phyloP scores from a whole-genome alignment of 176 grass and related monocot species.

The Musa acuminata region DNA sequence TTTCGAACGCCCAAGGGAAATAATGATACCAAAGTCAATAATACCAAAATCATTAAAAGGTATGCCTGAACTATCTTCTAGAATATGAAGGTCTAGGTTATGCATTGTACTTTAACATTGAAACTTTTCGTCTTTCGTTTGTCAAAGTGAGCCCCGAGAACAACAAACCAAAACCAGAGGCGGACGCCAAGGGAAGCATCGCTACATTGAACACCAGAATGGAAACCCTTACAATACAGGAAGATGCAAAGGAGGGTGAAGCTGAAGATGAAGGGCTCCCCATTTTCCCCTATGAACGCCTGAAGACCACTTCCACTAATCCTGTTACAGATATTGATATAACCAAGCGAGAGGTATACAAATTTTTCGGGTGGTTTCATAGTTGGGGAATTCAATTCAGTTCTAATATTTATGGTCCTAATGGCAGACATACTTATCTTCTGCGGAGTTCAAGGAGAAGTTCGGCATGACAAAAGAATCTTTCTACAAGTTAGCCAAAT shows the following conservation, averaged over 20 bases:
- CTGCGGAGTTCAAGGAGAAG: conserved; percentile 61
- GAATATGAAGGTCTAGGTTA: not conserved
- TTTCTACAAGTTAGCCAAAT: conserved; percentile 85
- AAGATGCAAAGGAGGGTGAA: conserved; percentile 75
- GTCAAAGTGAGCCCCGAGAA: conserved; percentile 60
- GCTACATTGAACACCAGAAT: conserved; percentile 34
- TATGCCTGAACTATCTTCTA: conserved; percentile 26
- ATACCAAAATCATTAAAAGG: conserved; percentile 98
- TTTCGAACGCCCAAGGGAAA: conserved; percentile 74
- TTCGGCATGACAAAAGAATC: conserved; percentile 90
- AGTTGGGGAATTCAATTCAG: not conserved
- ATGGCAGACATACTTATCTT: conserved; percentile 71
- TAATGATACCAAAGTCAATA: conserved; percentile 86
- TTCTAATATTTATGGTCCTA: not conserved
- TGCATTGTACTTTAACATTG: conserved; percentile 8
- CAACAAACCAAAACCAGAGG: conserved; percentile 61
- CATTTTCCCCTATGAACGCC: conserved; percentile 60
- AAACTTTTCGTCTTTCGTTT: conserved; percentile 22
- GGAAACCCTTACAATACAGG: conserved; percentile 39
- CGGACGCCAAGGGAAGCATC: conserved; percentile 49
- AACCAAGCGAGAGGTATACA: conserved; percentile 72
- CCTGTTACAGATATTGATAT: conserved; percentile 64
- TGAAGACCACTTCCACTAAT: conserved; percentile 59
- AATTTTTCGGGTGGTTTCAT: not conserved
- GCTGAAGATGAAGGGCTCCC: conserved; percentile 55